Evolutionary conservation across 192 early-diverging fungal species (phyloP), one percentile per base, ranked within the genome.

Genomic region (Coemansia sp.): DNA sequence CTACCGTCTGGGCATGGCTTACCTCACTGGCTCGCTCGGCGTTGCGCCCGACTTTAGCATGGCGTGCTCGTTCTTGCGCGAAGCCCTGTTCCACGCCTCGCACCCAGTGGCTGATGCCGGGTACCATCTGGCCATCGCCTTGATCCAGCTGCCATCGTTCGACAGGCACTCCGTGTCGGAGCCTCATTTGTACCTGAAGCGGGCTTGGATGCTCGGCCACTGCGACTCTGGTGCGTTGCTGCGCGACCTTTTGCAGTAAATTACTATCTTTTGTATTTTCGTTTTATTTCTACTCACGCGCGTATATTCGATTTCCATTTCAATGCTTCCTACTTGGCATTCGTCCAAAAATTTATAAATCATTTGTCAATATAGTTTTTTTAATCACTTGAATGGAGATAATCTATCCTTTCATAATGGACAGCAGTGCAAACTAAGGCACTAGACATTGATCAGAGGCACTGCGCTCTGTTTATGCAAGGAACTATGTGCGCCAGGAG

Each of bases 21-120:
- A 83, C 41, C 61, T 83, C 47, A 74, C 72, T 39, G 81, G 81
- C 10, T 47, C 68, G 2, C 66, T 83, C 24, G 81, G 81, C 14
- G 68, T 83, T 37, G 57, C 64, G 51, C 71, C 76, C 6, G 76
- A 83, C 41, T 78, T 83, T 53, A 83, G 69, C 59, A 70, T 78
- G 68, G 81, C 81, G 3, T 83, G 76, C 54, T 78, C 76, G 22
- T 77, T 78, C 57, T 54, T 83, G 65, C 65, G 81, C 46, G 75
- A 78, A 62, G 59, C 81, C 9, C 63, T 78, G 42, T 77, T 74
- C 60, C 81, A 83, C 29, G 62, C 76, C 10, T 58, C 81, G 15
- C 74, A 83, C 58, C 81, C 81, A 17, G 69, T 83, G n/a, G 71
- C 81, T 15, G 81, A 83, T 56, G 81, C 81, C 2, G 76, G 76